Evolutionary conservation across 2,329 filamentous ascomycete species (phyloP).

Genomic region (Phialocephala sp.): DNA sequence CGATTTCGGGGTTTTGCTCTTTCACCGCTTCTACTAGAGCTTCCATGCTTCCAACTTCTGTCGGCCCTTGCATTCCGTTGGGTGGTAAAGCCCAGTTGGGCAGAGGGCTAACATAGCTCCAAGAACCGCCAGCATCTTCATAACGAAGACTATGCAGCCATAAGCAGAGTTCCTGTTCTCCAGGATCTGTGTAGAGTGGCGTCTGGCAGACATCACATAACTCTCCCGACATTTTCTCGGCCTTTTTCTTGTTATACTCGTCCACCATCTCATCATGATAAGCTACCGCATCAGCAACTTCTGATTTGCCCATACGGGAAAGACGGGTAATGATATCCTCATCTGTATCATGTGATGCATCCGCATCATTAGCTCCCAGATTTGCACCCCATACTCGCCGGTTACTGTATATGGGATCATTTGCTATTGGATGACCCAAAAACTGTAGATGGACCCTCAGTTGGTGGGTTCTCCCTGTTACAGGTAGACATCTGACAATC

Average conservation of each 20-base stretch:
- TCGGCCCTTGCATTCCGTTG: slow-evolving; percentile 61
- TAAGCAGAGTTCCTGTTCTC: slow-evolving; percentile 85
- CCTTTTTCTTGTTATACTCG: slow-evolving; percentile 86
- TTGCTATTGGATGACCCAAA: slow-evolving; percentile 92
- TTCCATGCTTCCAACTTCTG: slow-evolving; percentile 66
- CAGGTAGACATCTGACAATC: slow-evolving; percentile 89
- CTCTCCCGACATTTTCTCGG: slow-evolving; percentile 90
- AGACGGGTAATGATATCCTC: slow-evolving; percentile 88
- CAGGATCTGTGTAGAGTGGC: slow-evolving; percentile 91
- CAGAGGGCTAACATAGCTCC: slow-evolving; percentile 86
- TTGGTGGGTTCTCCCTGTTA: slow-evolving; percentile 95
- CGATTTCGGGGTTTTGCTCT: slow-evolving; percentile 43
- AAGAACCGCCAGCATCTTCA: slow-evolving; percentile 79
- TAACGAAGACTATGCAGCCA: slow-evolving; percentile 94
- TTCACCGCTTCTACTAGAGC: slow-evolving; percentile 59
- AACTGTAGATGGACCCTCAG: slow-evolving; percentile 94
- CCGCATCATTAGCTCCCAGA: slow-evolving; percentile 71
- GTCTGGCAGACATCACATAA: slow-evolving; percentile 83
- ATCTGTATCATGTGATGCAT: slow-evolving; percentile 75
- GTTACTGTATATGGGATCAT: slow-evolving; percentile 98
- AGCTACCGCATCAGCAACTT: slow-evolving; percentile 83
- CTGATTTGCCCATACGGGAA: slow-evolving; percentile 90
- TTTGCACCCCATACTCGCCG: slow-evolving; percentile 85
- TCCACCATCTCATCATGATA: slow-evolving; percentile 96
- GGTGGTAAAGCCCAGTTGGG: slow-evolving; percentile 89